These are phyloP conservation scores for Botryotinia narcissicola DNA, from an alignment of 2,329 filamentous ascomycete species.

Conservation along the genomic window DNA sequence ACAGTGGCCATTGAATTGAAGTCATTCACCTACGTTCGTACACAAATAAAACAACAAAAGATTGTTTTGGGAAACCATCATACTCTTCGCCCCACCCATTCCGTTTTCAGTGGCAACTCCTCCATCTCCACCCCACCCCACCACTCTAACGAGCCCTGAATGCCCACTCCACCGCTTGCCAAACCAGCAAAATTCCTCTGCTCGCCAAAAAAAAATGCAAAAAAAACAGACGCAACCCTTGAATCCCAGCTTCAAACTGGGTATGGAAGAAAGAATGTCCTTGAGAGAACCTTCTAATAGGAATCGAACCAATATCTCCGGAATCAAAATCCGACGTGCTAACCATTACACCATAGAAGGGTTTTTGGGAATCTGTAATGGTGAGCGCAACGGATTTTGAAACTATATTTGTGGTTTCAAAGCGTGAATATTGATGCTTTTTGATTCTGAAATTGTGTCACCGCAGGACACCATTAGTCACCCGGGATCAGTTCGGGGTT, in stretches of 20 bases:
- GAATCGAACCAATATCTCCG: conserved; percentile 21
- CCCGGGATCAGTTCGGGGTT: too few relatives aligned
- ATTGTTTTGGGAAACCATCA: neutral
- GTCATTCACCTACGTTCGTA: too few relatives aligned
- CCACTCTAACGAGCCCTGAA: neutral
- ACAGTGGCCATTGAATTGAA: too few relatives aligned
- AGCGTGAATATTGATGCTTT: too few relatives aligned
- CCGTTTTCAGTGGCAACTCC: neutral
- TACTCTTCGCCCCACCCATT: neutral
- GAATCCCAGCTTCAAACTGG: conserved; percentile 3
- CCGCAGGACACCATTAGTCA: too few relatives aligned
- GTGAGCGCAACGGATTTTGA: neutral
- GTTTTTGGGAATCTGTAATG: neutral
- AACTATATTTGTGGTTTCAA: too few relatives aligned
- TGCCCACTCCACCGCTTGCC: neutral
- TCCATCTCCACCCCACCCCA: neutral
- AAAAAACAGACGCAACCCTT: neutral
- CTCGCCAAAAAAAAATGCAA: neutral
- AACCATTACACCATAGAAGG: conserved; percentile 18
- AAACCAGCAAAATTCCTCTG: neutral
- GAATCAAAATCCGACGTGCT: conserved; percentile 16
- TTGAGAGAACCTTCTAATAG: conserved; percentile 8
- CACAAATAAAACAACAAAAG: neutral
- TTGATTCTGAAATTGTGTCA: too few relatives aligned
- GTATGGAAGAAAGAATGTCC: conserved; percentile 1